Evolutionary conservation across 1,139 yeast genomes (phyloP), one percentile per base, ranked within the genome.

Genomic region (Geotrichum siamense): DNA sequence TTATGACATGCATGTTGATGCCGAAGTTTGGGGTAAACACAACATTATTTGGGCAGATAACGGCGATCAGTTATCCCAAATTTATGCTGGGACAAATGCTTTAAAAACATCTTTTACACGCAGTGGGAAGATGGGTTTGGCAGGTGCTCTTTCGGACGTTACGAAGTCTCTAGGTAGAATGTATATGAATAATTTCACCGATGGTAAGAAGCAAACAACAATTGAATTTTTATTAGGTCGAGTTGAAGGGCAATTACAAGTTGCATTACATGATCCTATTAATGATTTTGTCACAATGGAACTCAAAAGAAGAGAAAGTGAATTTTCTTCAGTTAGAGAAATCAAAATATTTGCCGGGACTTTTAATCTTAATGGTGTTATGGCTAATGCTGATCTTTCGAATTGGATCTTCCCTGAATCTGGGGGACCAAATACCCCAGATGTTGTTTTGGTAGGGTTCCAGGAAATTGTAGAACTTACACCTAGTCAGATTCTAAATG

Each of bases 51-150:
- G 98, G 98, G 99, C 98, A 0, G 96, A 93, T 62, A 89, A 91
- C 61, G 99, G 98, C 38, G 98, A 93, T 63, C 96, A 93, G 49
- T 76, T 93, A 8, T 87, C 97, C 1, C 96, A 87, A 61, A 91
- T 91, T 23, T 93, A 93, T 60, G 91, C 98, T 0, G 98, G 98
- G 5, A 93, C 98, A 0, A 89, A 91, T 60, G 98, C 98, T 0
- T 69, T 93, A 41, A 93, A 93, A 61, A 85, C 96, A 0, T 85
- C 96, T 3, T 91, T 82, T 59, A 83, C 97, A 2, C 74, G 98
- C 58, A 82, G 86, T 33, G 98, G 98, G 15, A 89, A 87, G 58
- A 86, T 87, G 96, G 86, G 89, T 44, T 67, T 93, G 49, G 97
- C 97, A 0, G 97, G 98, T 16, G 96, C 96, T 0, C 65, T 93